Evolutionary conservation across 495 filamentous ascomycete genomes (phyloP).

Genomic region (Filosporella fistucella): DNA sequence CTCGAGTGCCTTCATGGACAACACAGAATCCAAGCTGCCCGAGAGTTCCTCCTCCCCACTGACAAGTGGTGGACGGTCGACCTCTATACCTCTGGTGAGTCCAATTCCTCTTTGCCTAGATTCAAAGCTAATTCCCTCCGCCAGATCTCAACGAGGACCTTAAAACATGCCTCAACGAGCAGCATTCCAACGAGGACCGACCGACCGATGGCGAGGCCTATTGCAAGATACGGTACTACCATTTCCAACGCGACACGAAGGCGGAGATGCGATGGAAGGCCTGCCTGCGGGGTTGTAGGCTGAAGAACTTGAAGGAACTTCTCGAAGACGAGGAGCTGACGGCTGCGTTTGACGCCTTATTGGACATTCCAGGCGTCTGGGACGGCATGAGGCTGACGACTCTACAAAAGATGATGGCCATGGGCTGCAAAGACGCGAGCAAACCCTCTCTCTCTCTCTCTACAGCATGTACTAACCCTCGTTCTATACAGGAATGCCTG

Average conservation of each 20-base stretch:
- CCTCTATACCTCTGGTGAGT: slow-evolving; percentile 12
- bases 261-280: slow-evolving; percentile 1
- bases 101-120: not conserved
- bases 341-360: slow-evolving; percentile 21
- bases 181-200: slow-evolving; percentile 31
- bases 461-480: not conserved
- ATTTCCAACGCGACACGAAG: slow-evolving; percentile 5
- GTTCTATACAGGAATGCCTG: slow-evolving; percentile 20
- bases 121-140: slow-evolving; percentile 6
- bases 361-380: slow-evolving; percentile 27
- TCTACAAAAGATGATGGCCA: slow-evolving; percentile 18
- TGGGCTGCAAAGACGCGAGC: slow-evolving; percentile 4
- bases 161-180: slow-evolving; percentile 22
- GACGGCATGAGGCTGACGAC: slow-evolving; percentile 25
- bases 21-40: slow-evolving; percentile 27
- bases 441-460: not conserved
- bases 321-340: not conserved
- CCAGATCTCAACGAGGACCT: slow-evolving; percentile 25
- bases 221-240: slow-evolving; percentile 34
- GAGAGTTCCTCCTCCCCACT: slow-evolving; percentile 9
- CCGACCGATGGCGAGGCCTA: slow-evolving; percentile 34
- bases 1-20: slow-evolving; percentile 30
- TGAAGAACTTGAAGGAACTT: not conserved
- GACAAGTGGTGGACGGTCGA: slow-evolving; percentile 32
- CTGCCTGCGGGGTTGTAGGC: not conserved